Evolutionary conservation across 306 rosid genomes (phyloP).

Genomic region (Mimosa bimucronata): DNA sequence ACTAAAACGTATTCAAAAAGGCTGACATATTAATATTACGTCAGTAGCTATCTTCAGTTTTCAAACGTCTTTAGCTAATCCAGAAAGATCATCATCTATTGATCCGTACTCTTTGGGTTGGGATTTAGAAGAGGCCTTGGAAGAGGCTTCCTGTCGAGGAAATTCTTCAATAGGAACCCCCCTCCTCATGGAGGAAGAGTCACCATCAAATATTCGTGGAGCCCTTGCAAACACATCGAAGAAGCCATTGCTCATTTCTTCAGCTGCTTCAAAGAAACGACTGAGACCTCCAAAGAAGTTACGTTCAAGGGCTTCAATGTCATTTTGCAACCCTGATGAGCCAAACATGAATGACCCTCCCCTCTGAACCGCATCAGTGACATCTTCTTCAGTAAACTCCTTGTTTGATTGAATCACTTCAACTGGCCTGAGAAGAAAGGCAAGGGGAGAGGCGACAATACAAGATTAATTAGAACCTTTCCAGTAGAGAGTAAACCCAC

Average conservation of each 20-base stretch:
- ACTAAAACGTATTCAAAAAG: not conserved
- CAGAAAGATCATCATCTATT: conserved; percentile 53
- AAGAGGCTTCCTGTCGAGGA: conserved; percentile 41
- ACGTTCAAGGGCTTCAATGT: conserved; percentile 67
- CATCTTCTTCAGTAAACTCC: conserved; percentile 83
- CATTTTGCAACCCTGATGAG: conserved; percentile 63
- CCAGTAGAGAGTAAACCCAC: not conserved
- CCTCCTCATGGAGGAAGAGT: conserved; percentile 48
- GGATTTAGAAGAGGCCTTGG: conserved; percentile 49
- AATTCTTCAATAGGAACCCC: conserved; percentile 62
- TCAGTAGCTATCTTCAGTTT: conserved; percentile 36
- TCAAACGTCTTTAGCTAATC: conserved; percentile 75
- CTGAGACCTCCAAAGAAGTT: conserved; percentile 55
- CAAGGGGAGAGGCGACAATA: not conserved
- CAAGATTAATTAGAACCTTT: conserved; percentile 4
- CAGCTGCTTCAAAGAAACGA: conserved; percentile 74
- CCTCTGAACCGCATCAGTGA: conserved; percentile 61
- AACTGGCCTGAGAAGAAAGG: conserved; percentile 54
- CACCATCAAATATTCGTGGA: conserved; percentile 53
- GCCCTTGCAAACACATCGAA: conserved; percentile 46
- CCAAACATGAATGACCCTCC: conserved; percentile 62
- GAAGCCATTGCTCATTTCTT: conserved; percentile 68
- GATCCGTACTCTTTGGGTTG: conserved; percentile 39
- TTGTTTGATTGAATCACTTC: conserved; percentile 82
- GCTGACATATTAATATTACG: not conserved